Percentiles rank a stretch among this genome's conserved stretches.
Evolutionary conservation across 1,284 basidiomycete genomes (phyloP).

Genomic region (Moesziomyces sp.): DNA sequence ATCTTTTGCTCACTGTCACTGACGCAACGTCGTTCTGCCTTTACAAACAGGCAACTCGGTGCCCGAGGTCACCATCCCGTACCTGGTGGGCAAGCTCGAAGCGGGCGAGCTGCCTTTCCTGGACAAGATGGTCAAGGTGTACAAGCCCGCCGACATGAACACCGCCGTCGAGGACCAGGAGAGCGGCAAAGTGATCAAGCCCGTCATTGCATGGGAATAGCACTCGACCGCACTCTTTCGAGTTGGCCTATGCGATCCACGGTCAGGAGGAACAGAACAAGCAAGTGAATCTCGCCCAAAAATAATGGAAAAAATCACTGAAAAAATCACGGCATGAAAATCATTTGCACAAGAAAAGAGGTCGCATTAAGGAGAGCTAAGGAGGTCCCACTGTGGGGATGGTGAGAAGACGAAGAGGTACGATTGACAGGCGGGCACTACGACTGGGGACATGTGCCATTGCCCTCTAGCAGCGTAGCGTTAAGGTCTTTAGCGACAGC

Average conservation of each 20-base stretch:
- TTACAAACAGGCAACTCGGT: slow-evolving; percentile 20
- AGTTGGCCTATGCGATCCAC: too few relatives aligned
- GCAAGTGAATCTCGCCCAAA: too few relatives aligned
- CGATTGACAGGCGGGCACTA: neutral
- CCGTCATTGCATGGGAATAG: slow-evolving; percentile 38
- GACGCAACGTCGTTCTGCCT: too few relatives aligned
- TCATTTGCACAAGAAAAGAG: too few relatives aligned
- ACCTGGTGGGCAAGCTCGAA: slow-evolving; percentile 28
- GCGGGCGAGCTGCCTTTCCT: slow-evolving; percentile 27
- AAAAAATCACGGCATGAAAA: too few relatives aligned
- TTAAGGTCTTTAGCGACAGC: slow-evolving; percentile 21
- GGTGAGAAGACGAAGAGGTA: too few relatives aligned
- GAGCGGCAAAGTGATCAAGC: slow-evolving; percentile 40
- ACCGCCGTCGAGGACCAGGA: slow-evolving; percentile 26
- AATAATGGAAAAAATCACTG: too few relatives aligned
- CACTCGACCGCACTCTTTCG: too few relatives aligned
- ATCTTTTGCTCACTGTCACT: neutral
- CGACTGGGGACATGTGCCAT: slow-evolving; percentile 21
- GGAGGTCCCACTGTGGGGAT: too few relatives aligned
- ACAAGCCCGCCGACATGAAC: slow-evolving; percentile 39
- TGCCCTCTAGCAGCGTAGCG: slow-evolving; percentile 21
- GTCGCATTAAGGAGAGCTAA: too few relatives aligned
- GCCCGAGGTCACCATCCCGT: slow-evolving; percentile 26
- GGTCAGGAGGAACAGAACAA: too few relatives aligned
- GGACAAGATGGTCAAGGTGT: slow-evolving; percentile 30